These are phyloP conservation scores for Spencermartinsiella europaea DNA, from an alignment of 805 yeast species.

Conservation along the genomic window DNA sequence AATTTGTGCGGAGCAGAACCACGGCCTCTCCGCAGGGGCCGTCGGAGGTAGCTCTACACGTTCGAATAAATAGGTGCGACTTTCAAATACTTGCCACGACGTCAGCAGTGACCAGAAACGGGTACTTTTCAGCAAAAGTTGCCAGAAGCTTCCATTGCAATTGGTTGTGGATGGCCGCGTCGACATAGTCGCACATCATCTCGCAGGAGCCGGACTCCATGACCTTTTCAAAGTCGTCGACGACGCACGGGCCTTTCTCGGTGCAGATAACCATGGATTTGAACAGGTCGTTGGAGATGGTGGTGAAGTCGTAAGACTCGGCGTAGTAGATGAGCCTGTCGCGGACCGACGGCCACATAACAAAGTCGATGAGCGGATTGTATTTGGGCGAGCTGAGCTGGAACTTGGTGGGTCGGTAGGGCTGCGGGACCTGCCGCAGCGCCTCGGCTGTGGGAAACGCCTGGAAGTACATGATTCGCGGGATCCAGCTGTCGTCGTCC, in stretches of 20 bases:
- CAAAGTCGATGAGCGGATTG: constrained; percentile 2
- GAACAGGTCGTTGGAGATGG: neutral
- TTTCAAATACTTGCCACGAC: too few relatives aligned
- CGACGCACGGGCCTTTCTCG: neutral
- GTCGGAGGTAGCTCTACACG: too few relatives aligned
- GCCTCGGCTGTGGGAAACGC: constrained; percentile 1
- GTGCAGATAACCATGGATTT: neutral
- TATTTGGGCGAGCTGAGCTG: neutral
- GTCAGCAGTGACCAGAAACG: constrained; percentile 2
- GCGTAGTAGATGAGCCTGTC: neutral
- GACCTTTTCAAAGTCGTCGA: neutral
- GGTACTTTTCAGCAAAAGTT: constrained; percentile 1
- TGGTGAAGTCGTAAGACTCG: neutral
- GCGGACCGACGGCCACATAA: constrained; percentile 3
- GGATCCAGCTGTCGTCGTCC: constrained; percentile 3
- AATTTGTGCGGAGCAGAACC: too few relatives aligned
- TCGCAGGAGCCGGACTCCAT: neutral
- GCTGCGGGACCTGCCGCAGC: neutral
- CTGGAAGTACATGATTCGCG: neutral
- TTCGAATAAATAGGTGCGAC: too few relatives aligned
- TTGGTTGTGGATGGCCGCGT: neutral
- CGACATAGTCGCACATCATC: neutral
- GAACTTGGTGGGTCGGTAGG: neutral
- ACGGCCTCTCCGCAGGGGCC: too few relatives aligned
- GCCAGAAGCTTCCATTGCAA: neutral